phyloP scores from a whole-genome alignment of 2,329 filamentous ascomycete genomes.

The Grosmannia serpens region DNA sequence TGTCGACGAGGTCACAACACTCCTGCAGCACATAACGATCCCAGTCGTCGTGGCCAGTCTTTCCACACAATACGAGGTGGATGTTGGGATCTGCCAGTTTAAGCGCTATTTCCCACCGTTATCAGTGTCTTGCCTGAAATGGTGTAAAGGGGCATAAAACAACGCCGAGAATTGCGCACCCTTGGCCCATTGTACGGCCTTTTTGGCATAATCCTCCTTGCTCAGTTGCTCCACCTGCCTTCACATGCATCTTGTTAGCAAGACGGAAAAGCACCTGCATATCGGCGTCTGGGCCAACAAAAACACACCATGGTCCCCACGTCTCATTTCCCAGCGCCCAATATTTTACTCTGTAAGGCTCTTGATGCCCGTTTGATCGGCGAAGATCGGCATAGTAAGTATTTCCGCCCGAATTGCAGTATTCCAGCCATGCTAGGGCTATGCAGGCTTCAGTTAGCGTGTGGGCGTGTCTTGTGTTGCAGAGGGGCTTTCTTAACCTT shows the following conservation, averaged over 20 bases:
- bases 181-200: constrained; percentile 61
- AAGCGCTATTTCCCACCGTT: too few species aligned
- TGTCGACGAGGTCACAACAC: constrained; percentile 54
- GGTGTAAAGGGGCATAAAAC: too few species aligned
- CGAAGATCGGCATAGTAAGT: constrained; percentile 76
- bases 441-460: too few species aligned
- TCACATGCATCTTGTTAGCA: constrained; percentile 16
- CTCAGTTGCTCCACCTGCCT: constrained; percentile 57
- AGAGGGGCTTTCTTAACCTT: constrained; percentile 7
- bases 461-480: too few species aligned
- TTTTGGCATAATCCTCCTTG: constrained; percentile 57
- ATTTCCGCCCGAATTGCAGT: constrained; percentile 66
- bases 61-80: constrained; percentile 61
- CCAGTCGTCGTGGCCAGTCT: constrained; percentile 58
- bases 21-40: constrained; percentile 63
- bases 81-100: constrained; percentile 61
- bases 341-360: constrained; percentile 75
- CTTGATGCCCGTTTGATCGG: constrained; percentile 59
- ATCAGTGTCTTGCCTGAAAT: background rate
- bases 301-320: constrained; percentile 43
- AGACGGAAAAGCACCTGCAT: too few species aligned
- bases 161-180: background rate
- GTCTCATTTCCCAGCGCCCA: constrained; percentile 74
- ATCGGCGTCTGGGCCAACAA: too few species aligned
- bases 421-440: constrained; percentile 68